Percentiles rank a stretch among this genome's conserved stretches.
Conservation (phyloP, 805 yeast species). For the Monosporozyma solicola region DNA sequence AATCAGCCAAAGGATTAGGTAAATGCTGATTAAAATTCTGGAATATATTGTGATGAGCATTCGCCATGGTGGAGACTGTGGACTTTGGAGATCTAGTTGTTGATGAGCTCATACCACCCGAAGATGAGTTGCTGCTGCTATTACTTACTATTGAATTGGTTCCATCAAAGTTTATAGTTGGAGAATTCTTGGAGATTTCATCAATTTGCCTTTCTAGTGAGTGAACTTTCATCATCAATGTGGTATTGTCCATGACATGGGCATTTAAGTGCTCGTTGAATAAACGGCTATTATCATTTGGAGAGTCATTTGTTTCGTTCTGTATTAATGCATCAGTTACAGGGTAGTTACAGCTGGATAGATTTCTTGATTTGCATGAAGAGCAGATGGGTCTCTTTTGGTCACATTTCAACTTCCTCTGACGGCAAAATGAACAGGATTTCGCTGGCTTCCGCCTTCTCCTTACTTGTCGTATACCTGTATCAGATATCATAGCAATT, state of each 20-base stretch:
- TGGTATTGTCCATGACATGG: background rate
- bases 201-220: background rate
- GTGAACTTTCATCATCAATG: background rate
- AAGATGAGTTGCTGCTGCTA: background rate
- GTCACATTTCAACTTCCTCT: constrained; percentile 25
- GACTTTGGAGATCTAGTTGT: background rate
- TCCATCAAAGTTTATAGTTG: background rate
- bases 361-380: constrained; percentile 16
- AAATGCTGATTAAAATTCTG: background rate
- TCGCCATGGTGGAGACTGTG: background rate
- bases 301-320: background rate
- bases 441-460: constrained; percentile 20
- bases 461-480: background rate
- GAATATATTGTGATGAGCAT: background rate
- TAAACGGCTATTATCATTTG: background rate
- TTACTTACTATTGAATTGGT: background rate
- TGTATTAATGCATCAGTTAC: background rate
- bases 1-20: constrained; percentile 10
- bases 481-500: background rate
- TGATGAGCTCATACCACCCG: background rate
- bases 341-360: constrained; percentile 14
- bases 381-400: constrained; percentile 23
- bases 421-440: constrained; percentile 24
- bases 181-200: background rate
- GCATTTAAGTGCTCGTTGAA: background rate